These are phyloP conservation scores for Tulasnella sp. DNA, from an alignment of 768 basidiomycete species.

Conservation along the genomic window DNA sequence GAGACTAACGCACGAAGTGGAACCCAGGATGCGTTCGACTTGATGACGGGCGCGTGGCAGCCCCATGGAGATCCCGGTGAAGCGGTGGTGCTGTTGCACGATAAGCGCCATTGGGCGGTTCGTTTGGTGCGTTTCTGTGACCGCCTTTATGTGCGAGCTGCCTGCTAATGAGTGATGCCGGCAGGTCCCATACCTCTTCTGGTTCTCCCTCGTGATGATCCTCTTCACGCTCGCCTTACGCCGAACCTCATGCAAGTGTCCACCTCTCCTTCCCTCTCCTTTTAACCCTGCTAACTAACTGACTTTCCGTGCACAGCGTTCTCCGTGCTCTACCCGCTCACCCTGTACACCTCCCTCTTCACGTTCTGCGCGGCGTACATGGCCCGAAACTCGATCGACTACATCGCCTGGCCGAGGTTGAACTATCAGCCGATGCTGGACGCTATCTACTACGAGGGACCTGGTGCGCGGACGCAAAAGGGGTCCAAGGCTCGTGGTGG, in stretches of 20 bases:
- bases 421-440: slow-evolving; percentile 49
- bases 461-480: slow-evolving; percentile 34
- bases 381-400: slow-evolving; percentile 75
- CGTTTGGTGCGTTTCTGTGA: slow-evolving; percentile 61
- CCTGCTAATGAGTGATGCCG: background rate
- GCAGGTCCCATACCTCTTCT: slow-evolving; percentile 82
- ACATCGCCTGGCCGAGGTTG: slow-evolving; percentile 89
- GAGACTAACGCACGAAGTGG: background rate
- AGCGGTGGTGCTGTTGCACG: slow-evolving; percentile 61
- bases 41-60: slow-evolving; percentile 84
- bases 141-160: too few relatives aligned
- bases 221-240: slow-evolving; percentile 77
- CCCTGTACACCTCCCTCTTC: slow-evolving; percentile 65
- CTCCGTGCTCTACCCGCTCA: slow-evolving; percentile 72
- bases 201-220: slow-evolving; percentile 80
- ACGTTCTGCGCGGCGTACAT: slow-evolving; percentile 58
- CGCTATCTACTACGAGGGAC: slow-evolving; percentile 76
- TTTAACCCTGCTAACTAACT: too few relatives aligned
- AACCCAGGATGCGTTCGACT: slow-evolving; percentile 93
- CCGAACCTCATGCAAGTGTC: slow-evolving; percentile 73
- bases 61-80: slow-evolving; percentile 64
- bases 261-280: too few relatives aligned
- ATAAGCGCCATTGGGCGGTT: slow-evolving; percentile 68
- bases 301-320: too few relatives aligned
- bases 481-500: background rate